phyloP scores from a whole-genome alignment of 192 early-diverging fungal species.

The Coemansia brasiliensis region DNA sequence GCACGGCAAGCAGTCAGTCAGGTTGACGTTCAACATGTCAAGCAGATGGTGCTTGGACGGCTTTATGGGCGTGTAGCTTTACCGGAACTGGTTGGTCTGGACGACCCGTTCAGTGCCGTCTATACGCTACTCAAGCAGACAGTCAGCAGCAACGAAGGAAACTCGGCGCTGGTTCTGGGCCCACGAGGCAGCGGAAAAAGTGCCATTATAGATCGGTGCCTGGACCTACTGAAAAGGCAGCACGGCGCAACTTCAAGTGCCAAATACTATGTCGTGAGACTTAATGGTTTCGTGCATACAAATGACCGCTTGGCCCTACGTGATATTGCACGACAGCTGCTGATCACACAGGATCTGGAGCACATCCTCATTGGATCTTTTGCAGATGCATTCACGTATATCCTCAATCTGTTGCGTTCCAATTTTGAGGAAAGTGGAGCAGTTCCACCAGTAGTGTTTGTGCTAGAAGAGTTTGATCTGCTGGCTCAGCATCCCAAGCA shows the following conservation, averaged over 20 bases:
- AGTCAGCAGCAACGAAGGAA: slow-evolving; percentile 64
- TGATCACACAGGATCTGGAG: slow-evolving; percentile 59
- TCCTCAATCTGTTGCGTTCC: slow-evolving; percentile 37
- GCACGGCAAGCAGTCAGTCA: not conserved
- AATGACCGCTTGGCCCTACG: slow-evolving; percentile 77
- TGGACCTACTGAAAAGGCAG: slow-evolving; percentile 24
- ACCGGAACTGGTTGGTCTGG: slow-evolving; percentile 35
- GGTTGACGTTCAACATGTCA: not conserved
- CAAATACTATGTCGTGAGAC: slow-evolving; percentile 65
- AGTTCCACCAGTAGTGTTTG: slow-evolving; percentile 65
- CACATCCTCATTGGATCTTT: slow-evolving; percentile 42
- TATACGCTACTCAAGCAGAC: slow-evolving; percentile 32
- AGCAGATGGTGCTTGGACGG: slow-evolving; percentile 17
- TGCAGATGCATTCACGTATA: slow-evolving; percentile 40
- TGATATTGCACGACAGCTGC: slow-evolving; percentile 82
- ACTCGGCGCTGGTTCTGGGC: slow-evolving; percentile 83
- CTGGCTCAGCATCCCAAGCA: slow-evolving; percentile 93
- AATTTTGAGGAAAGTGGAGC: slow-evolving; percentile 1
- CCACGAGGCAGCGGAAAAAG: slow-evolving; percentile 79
- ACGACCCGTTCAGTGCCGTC: slow-evolving; percentile 20
- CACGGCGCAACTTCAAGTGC: not conserved
- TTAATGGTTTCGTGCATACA: slow-evolving; percentile 81
- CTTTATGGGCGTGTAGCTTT: slow-evolving; percentile 30
- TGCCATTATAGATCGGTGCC: slow-evolving; percentile 28
- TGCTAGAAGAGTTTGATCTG: slow-evolving; percentile 92